phyloP scores from a whole-genome alignment of 2,329 filamentous ascomycete genomes.

The Nemania abortiva region DNA sequence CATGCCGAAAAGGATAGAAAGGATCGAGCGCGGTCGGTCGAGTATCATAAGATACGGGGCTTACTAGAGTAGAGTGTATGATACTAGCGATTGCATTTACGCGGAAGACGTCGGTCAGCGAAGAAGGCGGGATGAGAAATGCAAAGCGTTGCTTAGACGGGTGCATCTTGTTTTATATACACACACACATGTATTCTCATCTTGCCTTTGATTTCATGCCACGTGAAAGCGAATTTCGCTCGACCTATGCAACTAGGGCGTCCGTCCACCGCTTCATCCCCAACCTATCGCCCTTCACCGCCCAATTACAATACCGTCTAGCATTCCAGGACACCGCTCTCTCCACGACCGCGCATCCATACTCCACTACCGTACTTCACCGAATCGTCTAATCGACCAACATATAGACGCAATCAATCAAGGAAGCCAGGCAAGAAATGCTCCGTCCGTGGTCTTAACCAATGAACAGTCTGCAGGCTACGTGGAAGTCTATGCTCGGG shows the following conservation, averaged over 20 bases:
- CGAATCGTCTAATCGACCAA: not conserved
- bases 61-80: slow-evolving; percentile 1
- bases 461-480: slow-evolving; percentile 15
- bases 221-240: slow-evolving; percentile 3
- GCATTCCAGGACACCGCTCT: slow-evolving; percentile 1
- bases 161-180: slow-evolving; percentile 13
- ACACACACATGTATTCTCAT: not conserved
- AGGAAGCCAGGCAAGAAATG: slow-evolving; percentile 2
- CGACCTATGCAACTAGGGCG: not conserved
- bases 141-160: not conserved
- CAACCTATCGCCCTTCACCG: too few relatives aligned
- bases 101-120: not conserved
- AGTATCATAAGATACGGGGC: not conserved
- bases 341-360: not conserved
- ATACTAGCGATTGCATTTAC: not conserved
- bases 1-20: not conserved
- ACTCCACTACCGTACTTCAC: not conserved
- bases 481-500: slow-evolving; percentile 22
- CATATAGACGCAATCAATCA: not conserved
- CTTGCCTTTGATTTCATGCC: not conserved
- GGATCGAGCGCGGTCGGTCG: not conserved
- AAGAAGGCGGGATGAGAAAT: not conserved
- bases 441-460: not conserved
- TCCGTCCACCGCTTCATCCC: not conserved
- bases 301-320: not conserved